Evolutionary conservation across 345 rosid genomes (phyloP).

Genomic region (Eucalyptus sp.): DNA sequence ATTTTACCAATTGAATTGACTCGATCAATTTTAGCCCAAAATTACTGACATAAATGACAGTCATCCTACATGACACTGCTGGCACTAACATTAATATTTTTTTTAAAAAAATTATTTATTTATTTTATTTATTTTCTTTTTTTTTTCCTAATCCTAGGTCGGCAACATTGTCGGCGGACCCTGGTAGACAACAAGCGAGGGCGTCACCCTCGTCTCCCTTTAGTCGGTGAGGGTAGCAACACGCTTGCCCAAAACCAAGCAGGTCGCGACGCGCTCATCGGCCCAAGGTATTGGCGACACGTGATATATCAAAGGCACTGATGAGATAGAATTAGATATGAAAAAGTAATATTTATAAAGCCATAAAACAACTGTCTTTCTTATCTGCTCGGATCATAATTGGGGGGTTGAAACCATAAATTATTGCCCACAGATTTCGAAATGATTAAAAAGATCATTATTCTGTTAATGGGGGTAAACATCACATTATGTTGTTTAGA

Average conservation of each 20-base stretch:
- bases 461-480: not conserved
- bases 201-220: not conserved
- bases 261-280: accelerated
- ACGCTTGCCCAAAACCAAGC: not conserved
- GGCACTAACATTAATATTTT: too few relatives aligned
- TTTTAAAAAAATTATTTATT: too few relatives aligned
- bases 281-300: not conserved
- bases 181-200: not conserved
- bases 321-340: not conserved
- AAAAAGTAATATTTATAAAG: not conserved
- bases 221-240: not conserved
- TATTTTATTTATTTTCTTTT: too few relatives aligned
- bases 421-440: not conserved
- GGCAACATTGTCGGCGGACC: not conserved
- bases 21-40: too few relatives aligned
- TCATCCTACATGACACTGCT: accelerated
- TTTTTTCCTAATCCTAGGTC: not conserved
- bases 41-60: accelerated
- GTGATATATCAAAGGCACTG: not conserved
- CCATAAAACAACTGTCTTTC: not conserved
- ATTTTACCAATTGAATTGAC: not conserved
- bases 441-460: not conserved
- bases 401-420: not conserved
- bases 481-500: not conserved
- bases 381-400: not conserved